Evolutionary conservation across 1,284 basidiomycete genomes (phyloP), one percentile per base, ranked within the genome.

Genomic region (Rhodotorula sp.): DNA sequence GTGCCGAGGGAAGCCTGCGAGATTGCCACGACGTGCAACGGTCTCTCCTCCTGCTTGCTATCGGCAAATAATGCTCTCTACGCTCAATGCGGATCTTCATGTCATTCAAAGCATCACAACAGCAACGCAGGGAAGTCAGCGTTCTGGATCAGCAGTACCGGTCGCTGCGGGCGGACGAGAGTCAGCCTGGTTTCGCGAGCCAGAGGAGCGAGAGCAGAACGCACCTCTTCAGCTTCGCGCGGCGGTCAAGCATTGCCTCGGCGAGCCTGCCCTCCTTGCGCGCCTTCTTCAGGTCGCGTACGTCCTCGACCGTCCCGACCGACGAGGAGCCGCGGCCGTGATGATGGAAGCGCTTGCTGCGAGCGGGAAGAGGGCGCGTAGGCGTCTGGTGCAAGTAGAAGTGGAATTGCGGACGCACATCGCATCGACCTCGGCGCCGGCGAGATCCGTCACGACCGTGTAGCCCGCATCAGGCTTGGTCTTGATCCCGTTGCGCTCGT

Each of bases 201-300:
- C 10, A 56, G 19, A 41, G 44, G n/a, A 50, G 10, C 1, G 12
- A 22, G 29, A n/a, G n/a, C 21, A 10, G 19, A 39, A 25, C 72
- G 25, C 69, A 91, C 94, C 93, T 96, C 83, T 97, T 97, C 71
- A 97, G 85, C 80, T 96, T 96, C 13, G 91, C 85, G 68, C 94
- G 86, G 39, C 94, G 87, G 79, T 97, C 92, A 59, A 97, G 85
- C 83, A 97, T 83, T 7, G 91, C 91, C 81, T 97, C 94, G 1
- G 91, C 89, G 27, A 97, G 81, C 48, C 90, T 86, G 5, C 95
- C 95, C 75, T 97, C 92, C 81, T 94, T 70, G 36, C 57, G 64
- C 29, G 75, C 75, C 69, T 87, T 87, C 81, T 92, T 94, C 66
- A 97, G 85, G 86, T 92, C 89, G 80, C 86, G 87, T 82, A 87